Base-by-base conservation (phyloP, 306 rosid species). In the Sophora flavescens region DNA sequence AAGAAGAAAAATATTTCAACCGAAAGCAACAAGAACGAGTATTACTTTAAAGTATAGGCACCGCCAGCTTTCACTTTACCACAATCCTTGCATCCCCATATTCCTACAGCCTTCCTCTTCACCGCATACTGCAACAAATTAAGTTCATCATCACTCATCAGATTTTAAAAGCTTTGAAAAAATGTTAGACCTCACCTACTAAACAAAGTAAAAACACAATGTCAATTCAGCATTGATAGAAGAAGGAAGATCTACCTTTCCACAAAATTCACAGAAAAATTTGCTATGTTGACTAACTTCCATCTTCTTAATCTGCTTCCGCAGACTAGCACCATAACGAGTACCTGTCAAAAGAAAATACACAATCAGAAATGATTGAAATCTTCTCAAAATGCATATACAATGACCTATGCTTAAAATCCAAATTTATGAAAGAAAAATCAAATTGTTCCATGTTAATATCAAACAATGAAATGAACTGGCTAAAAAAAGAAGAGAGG, bases 61-160 rank as follows among this genome's bases (percentile, higher is more conserved):
- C 97, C 97, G 3, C 93, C 93, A 0, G 97, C 95, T 74, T 92
- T 89, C 72, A 89, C 95, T 87, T 91, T 91, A 36, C 97, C 97
- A 56, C 97, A 91, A 79, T 91, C 97, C 85, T 91, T 91, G 87
- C 95, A 91, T 30, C 95, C 95, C 97, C 95, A 91, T 68, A 91
- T 91, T 80, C 97, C 97, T 18, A 91, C 95, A 13, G 89, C 93
- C 83, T 91, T 89, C 68, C 97, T 91, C 87, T 91, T 91, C 88
- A 91, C 97, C 22, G 95, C 95, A 74, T 83, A 91, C 93, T 91
- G 84, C 35, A 71, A 68, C 30, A 65, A 36, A 57, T 12, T 12
- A 82, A 66, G 35, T 38, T 53, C 61, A 61, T 22, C 39, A 60
- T 63, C 11, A 61, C 2, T n/a, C n/a, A n/a, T 22, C 22, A 22